These are phyloP conservation scores for Diaporthe velutina DNA, from an alignment of 2,329 filamentous ascomycete genomes.

Conservation along the genomic window DNA sequence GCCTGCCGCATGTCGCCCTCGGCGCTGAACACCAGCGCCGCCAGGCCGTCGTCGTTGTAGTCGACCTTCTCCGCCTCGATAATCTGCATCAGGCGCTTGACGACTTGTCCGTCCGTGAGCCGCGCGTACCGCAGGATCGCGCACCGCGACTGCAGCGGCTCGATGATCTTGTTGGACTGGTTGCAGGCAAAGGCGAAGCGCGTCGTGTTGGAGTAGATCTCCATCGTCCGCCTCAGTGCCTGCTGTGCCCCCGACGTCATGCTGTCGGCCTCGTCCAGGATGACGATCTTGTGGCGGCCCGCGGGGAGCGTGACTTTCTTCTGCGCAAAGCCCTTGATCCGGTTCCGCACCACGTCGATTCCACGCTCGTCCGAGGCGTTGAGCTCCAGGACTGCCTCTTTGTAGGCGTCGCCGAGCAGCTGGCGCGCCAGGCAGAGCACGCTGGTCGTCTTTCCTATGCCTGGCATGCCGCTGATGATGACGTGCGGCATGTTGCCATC, in stretches of 20 bases:
- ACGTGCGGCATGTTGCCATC: conserved; percentile 99
- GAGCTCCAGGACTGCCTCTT: conserved; percentile 95
- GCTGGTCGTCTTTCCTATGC: conserved; percentile 98
- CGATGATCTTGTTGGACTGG: conserved; percentile 99
- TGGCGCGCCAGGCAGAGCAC: conserved; percentile 93
- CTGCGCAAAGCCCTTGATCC: conserved; percentile 98
- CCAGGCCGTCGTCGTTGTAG: conserved; percentile 92
- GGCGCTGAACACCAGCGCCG: conserved; percentile 95
- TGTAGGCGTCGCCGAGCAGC: conserved; percentile 91
- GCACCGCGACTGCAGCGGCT: conserved; percentile 96
- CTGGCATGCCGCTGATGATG: conserved; percentile 99
- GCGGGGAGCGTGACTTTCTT: conserved; percentile 96
- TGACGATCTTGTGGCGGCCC: conserved; percentile 95
- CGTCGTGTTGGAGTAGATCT: conserved; percentile 97
- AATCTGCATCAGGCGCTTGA: conserved; percentile 91
- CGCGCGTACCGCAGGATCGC: conserved; percentile 95
- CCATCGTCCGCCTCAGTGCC: conserved; percentile 95
- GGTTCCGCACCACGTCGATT: conserved; percentile 96
- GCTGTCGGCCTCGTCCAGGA: conserved; percentile 96
- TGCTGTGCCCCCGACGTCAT: conserved; percentile 99
- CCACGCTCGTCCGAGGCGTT: conserved; percentile 97
- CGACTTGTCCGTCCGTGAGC: conserved; percentile 91
- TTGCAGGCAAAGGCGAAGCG: conserved; percentile 99
- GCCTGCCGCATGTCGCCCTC: conserved; percentile 99
- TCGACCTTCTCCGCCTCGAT: conserved; percentile 92